These are phyloP conservation scores for Podila clonocystis DNA, from an alignment of 192 early-diverging fungal species.

Conservation along the genomic window DNA sequence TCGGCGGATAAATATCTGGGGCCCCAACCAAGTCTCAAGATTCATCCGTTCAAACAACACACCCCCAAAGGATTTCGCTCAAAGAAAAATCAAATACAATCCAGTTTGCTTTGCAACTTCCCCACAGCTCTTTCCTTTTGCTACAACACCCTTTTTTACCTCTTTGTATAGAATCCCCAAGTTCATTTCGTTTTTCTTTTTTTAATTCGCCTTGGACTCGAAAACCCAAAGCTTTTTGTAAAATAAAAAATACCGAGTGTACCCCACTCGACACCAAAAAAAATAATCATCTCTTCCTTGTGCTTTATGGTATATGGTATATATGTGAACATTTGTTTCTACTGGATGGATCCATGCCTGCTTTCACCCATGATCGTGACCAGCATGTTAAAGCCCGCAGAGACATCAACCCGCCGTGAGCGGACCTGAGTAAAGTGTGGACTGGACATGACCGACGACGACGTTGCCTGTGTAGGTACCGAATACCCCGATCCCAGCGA, in stretches of 20 bases:
- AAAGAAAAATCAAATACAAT: not conserved
- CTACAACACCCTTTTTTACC: not conserved
- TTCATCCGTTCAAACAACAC: not conserved
- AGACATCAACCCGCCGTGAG: too few relatives aligned
- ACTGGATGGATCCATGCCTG: too few relatives aligned
- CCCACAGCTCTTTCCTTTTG: not conserved
- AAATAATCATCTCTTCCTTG: not conserved
- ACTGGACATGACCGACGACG: too few relatives aligned
- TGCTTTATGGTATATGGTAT: too few relatives aligned
- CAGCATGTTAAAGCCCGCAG: too few relatives aligned
- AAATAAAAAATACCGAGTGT: not conserved
- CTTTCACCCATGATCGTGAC: too few relatives aligned
- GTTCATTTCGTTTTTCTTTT: not conserved
- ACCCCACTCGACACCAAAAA: not conserved
- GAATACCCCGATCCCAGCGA: too few relatives aligned
- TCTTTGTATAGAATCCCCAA: constrained; percentile 4
- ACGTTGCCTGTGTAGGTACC: too few relatives aligned
- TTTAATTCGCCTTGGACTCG: not conserved
- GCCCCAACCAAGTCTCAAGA: not conserved
- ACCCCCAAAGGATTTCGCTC: not conserved
- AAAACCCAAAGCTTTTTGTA: not conserved
- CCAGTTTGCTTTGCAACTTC: not conserved
- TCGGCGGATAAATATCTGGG: constrained; percentile 57
- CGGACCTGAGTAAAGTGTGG: too few relatives aligned
- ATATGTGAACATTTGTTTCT: too few relatives aligned